Base-by-base conservation (phyloP, 805 yeast species). In the Spathaspora arborariae region DNA sequence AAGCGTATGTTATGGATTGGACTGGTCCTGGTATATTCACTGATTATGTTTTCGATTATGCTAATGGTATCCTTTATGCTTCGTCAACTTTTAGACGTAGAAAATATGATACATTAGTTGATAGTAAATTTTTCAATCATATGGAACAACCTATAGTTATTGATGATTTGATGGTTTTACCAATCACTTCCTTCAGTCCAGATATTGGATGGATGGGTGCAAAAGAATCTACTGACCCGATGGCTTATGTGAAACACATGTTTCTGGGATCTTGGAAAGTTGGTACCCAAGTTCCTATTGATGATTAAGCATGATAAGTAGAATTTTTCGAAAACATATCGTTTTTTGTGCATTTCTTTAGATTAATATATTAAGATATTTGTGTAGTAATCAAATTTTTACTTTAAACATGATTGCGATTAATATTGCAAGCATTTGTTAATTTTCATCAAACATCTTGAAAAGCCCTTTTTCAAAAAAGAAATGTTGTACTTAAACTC, bases 21-120 rank as follows among this genome's bases (percentile, higher is more conserved):
- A 88, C 98, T 0, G 99, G 99, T 0, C 96, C 98, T 0, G 98
- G 96, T 1, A 80, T 89, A 20, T 94, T 91, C 81, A 91, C 99
- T 0, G 98, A 94, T 61, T 68, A 79, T 8, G 75, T 94, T 19
- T 89, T 94, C 64, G 81, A 78, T 39, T 90, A 92, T 63, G 71
- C 62, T 67, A 72, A 72, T 53, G 62, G 61, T 43, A 57, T 68
- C 13, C 48, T 68, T 41, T 71, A 65, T 48, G 49, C 65, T 1
- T 58, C 60, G 2, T 60, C 55, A n/a, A 58, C 57, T 42, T 54
- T 53, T 46, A 46, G 50, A 33, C 35, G 37, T 9, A 49, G 49
- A 7, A 51, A 55, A 20, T 51, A 54, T 36, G 68, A 66, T 9
- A 62, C 60, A 18, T 50, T 65, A 5, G 52, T 72, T n/a, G 56